These are phyloP conservation scores for Oryza glumipatula DNA, from an alignment of 176 grass and related monocot species.

Conservation along the genomic window DNA sequence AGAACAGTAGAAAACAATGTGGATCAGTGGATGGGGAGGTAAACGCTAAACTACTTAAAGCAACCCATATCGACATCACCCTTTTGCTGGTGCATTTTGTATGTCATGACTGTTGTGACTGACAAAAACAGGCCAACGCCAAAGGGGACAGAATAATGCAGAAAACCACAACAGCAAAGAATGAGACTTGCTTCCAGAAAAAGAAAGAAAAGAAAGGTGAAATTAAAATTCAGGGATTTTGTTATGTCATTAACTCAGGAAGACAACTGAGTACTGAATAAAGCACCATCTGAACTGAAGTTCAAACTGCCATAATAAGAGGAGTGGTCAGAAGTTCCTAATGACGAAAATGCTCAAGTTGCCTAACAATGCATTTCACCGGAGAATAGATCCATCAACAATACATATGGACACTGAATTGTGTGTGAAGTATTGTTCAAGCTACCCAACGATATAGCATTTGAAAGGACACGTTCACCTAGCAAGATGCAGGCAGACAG, in stretches of 20 bases:
- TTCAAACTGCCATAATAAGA: conserved; percentile 20
- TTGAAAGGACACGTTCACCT: neutral
- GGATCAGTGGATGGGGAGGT: neutral
- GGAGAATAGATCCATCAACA: neutral
- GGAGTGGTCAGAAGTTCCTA: neutral
- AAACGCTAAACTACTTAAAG: too few species aligned
- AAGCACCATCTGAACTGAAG: conserved; percentile 16
- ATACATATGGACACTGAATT: too few species aligned
- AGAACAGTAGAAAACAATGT: neutral
- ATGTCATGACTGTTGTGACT: conserved; percentile 16
- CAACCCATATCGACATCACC: neutral
- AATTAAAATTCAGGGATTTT: neutral
- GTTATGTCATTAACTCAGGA: conserved; percentile 4
- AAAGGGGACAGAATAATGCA: conserved; percentile 6
- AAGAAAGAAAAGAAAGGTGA: neutral
- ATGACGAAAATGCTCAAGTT: neutral
- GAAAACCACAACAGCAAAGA: conserved; percentile 31
- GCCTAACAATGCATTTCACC: neutral
- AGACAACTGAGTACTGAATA: conserved; percentile 6
- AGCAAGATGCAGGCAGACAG: neutral
- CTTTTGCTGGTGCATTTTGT: conserved; percentile 19
- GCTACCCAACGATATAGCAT: neutral
- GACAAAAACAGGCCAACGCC: conserved; percentile 42
- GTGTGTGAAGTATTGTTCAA: neutral
- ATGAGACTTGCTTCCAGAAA: conserved; percentile 42